Base-by-base conservation (phyloP, 2,329 filamentous ascomycete genomes). In the Stemphylium vesicarium region DNA sequence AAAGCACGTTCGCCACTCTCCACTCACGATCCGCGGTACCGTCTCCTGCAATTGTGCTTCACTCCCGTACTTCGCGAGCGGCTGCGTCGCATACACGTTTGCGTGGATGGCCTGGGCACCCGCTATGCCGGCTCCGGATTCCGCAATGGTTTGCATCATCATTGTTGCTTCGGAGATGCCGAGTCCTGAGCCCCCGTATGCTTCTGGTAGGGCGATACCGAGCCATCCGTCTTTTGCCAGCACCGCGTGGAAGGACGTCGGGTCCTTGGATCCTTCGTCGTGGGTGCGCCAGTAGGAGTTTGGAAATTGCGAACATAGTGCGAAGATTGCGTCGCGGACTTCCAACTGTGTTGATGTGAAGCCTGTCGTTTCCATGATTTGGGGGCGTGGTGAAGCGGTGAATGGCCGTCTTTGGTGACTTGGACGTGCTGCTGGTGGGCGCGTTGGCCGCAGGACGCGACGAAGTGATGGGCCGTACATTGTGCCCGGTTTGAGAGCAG, bases 141-240 rank as follows among this genome's bases (percentile, higher is more conserved):
- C 88, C 0, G 88, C 80, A 52, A 93, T 90, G 2, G 90, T 90
- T 66, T 96, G 91, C 80, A 95, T 84, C 90, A 95, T 94, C 84
- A 94, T 90, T 0, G 88, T 91, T 0, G 91, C 91, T 70, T 95
- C 91, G 0, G 88, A 88, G 32, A 96, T 92, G 8, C 87, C 90
- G 8, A 96, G 76, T 0, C 88, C 90, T 1, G 89, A 83, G 0
- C 91, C 91, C 3, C 91, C 91, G 0, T 92, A 81, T 0, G 84
- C 80, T 69, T 92, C 89, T 0, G 90, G 90, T 3, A 95, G 77
- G 0, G 90, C 90, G 62, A 94, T 92, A 2, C 91, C 91, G 36
- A 95, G 83, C 89, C 90, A 95, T 6, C 91, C 90, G 60, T 87
- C 88, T 51, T 85, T 84, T 7, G 91, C 88, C 8, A 95, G 75